Percentiles rank a stretch among this genome's conserved stretches.
Evolutionary conservation across 768 basidiomycete species (phyloP).

Genomic region (Amanita polypyramis): DNA sequence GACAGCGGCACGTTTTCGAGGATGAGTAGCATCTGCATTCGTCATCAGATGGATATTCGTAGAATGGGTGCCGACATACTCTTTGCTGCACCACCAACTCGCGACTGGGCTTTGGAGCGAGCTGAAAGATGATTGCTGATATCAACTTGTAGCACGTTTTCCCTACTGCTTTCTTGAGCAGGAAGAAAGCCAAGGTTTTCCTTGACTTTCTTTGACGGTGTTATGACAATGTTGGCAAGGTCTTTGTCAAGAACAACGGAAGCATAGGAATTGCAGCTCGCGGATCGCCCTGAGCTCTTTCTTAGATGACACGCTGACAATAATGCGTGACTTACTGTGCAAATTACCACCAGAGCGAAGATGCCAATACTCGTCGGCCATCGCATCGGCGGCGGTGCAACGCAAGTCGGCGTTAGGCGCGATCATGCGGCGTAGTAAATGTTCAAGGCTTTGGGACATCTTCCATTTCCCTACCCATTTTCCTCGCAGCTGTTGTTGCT

Average conservation of each 20-base stretch:
- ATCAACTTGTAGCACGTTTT: not conserved
- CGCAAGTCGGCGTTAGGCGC: slow-evolving; percentile 74
- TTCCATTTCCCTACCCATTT: slow-evolving; percentile 82
- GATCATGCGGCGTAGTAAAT: slow-evolving; percentile 67
- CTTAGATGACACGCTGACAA: not conserved
- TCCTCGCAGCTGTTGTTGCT: slow-evolving; percentile 47
- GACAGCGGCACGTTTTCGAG: slow-evolving; percentile 27
- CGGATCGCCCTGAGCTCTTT: slow-evolving; percentile 30
- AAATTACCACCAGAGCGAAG: slow-evolving; percentile 32
- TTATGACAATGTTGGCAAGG: slow-evolving; percentile 25
- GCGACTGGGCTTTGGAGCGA: slow-evolving; percentile 36
- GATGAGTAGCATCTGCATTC: slow-evolving; percentile 16
- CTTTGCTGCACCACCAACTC: slow-evolving; percentile 26
- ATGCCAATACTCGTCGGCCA: slow-evolving; percentile 62
- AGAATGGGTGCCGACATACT: slow-evolving; percentile 8
- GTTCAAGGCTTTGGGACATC: slow-evolving; percentile 56
- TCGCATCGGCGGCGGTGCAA: slow-evolving; percentile 55
- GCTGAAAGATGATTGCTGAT: slow-evolving; percentile 14
- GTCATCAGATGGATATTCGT: not conserved
- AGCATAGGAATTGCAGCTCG: slow-evolving; percentile 35
- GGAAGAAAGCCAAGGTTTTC: slow-evolving; percentile 24
- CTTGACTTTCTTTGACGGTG: slow-evolving; percentile 21
- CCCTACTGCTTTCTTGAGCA: slow-evolving; percentile 19
- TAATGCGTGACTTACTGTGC: not conserved
- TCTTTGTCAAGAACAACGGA: slow-evolving; percentile 44